phyloP scores from a whole-genome alignment of 202 grass and related monocot genomes.

The Dendrocalamus latiflorus region DNA sequence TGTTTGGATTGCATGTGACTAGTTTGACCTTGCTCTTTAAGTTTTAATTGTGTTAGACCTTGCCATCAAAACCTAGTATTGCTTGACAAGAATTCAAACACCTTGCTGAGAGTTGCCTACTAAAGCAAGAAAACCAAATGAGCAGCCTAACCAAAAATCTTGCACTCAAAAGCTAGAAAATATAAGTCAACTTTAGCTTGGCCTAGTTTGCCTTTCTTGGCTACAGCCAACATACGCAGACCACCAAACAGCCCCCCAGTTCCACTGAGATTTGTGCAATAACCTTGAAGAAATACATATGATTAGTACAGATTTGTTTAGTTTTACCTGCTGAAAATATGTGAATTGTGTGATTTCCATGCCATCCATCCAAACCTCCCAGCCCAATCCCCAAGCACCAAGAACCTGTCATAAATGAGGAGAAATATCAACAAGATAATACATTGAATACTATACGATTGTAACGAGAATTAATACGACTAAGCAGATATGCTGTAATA shows the following conservation, averaged over 20 bases:
- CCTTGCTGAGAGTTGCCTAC: background rate
- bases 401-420: constrained; percentile 56
- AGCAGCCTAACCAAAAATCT: background rate
- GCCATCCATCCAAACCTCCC: constrained; percentile 99
- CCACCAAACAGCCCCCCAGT: background rate
- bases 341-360: constrained; percentile 99
- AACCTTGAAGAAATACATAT: background rate
- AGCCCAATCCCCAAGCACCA: constrained; percentile 94
- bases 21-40: background rate
- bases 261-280: background rate
- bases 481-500: background rate
- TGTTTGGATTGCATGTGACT: background rate
- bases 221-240: background rate
- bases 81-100: background rate
- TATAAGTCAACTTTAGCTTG: background rate
- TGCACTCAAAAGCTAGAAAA: background rate
- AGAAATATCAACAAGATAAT: background rate
- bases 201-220: background rate
- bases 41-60: background rate
- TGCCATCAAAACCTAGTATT: background rate
- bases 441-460: background rate
- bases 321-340: constrained; percentile 94
- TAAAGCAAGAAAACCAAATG: background rate
- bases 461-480: background rate
- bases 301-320: background rate